Conservation (phyloP, 2,329 filamentous ascomycete genomes). For the Endothia cerciana region DNA sequence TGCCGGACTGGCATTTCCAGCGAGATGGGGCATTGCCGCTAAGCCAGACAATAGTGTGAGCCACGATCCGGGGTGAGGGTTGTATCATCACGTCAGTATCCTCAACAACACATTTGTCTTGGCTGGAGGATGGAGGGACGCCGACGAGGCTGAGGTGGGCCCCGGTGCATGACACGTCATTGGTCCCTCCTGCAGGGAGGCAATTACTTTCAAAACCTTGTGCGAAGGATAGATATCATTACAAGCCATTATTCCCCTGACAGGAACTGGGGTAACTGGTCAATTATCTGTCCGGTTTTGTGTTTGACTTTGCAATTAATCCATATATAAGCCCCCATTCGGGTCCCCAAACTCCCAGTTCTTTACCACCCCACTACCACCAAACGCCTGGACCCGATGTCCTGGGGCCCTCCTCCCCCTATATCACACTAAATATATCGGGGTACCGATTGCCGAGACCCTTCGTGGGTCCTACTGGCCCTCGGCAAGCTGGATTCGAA, state of each 20-base stretch:
- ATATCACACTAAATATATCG: background rate
- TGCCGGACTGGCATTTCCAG: too few relatives aligned
- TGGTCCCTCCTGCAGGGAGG: background rate
- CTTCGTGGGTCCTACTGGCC: background rate
- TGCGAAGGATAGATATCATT: background rate
- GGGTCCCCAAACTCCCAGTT: too few relatives aligned
- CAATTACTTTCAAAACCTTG: background rate
- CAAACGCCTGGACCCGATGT: too few relatives aligned
- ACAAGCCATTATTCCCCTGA: background rate
- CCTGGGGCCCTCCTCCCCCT: too few relatives aligned
- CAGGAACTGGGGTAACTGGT: background rate
- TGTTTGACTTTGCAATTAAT: too few relatives aligned
- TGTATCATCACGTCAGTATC: background rate
- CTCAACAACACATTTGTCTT: background rate
- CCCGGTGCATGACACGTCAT: background rate
- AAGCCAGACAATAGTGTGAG: too few relatives aligned
- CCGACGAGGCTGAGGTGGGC: background rate
- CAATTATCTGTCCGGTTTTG: background rate
- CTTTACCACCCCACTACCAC: too few relatives aligned
- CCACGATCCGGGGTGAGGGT: too few relatives aligned
- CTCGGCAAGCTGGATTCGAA: slow-evolving; percentile 11
- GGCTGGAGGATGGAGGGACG: background rate
- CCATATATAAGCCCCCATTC: too few relatives aligned
- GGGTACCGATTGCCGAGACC: background rate
- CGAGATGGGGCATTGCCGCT: too few relatives aligned